Evolutionary conservation across 2,329 filamentous ascomycete genomes (phyloP), one percentile per base, ranked within the genome.

Genomic region (Colletotrichum sojae): DNA sequence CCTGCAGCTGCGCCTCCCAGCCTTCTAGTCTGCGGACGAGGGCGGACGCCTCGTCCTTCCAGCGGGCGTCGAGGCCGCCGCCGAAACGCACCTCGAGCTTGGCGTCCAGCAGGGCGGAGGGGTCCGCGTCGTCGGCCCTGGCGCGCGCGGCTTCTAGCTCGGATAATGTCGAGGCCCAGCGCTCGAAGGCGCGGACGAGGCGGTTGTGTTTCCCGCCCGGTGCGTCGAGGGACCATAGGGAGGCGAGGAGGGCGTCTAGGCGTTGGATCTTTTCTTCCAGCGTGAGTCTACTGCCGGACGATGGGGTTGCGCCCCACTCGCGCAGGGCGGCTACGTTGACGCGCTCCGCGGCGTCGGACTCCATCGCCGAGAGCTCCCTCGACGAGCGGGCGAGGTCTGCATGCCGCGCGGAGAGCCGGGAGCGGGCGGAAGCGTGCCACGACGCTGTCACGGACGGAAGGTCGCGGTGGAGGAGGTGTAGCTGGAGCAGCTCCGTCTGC

Each of bases 401-500:
- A 73, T 90, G 90, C 16, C 84, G 82, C 2, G 58, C 71, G 0
- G 81, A 81, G 3, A 91, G 81, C 58, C 81, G 83, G 6, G 72
- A 67, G 66, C 83, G 82, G 1, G 90, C 90, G 73, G 87, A 90
- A 2, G 79, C 83, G 68, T 85, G 84, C 88, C 90, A 92, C 62
- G 84, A 79, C 4, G 76, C 73, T 1, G 82, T 75, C 0, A 84
- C 84, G 3, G 76, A 70, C 2, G 77, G 78, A 4, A 87, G 85
- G 61, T 86, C 85, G 71, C 86, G 85, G 76, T 92, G 90, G 22
- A 93, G 77, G 8, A 92, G 80, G 56, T 91, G 89, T 8, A 92
- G 81, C 74, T 92, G 90, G 25, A 93, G 80, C 2, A 93, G 83
- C 75, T 91, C 88, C 2, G 89, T 86, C 76, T 92, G 91, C 6